Percentiles rank a stretch among this genome's conserved stretches.
Conservation (phyloP, 176 grass and related monocot species). For the Tuctoria greenei region DNA sequence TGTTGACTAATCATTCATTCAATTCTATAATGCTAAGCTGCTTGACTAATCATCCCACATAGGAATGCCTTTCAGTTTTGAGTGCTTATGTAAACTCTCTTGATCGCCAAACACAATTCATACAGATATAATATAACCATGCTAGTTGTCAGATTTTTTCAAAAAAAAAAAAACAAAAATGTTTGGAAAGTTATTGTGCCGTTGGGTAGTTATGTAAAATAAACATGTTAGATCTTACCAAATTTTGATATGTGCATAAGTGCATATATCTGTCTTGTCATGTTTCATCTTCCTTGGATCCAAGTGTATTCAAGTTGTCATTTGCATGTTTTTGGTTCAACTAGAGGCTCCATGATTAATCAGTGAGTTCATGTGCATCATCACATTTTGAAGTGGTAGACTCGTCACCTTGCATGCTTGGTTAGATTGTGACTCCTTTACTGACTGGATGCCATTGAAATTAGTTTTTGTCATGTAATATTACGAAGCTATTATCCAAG, state of each 20-base stretch:
- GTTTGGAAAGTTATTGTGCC: background rate
- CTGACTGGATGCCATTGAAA: slow-evolving; percentile 49
- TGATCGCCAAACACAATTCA: background rate
- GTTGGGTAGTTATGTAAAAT: background rate
- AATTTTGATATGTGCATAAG: background rate
- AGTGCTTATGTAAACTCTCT: background rate
- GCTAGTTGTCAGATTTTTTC: background rate
- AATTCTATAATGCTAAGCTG: background rate
- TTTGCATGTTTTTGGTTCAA: slow-evolving; percentile 32
- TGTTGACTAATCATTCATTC: background rate
- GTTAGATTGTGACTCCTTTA: slow-evolving; percentile 22
- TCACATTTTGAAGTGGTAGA: slow-evolving; percentile 24
- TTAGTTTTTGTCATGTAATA: slow-evolving; percentile 54
- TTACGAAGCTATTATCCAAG: slow-evolving; percentile 54
- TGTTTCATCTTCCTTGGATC: slow-evolving; percentile 1
- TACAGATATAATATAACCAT: background rate
- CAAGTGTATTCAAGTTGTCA: slow-evolving; percentile 3
- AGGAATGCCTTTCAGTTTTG: background rate
- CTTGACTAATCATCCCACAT: background rate
- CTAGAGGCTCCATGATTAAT: slow-evolving; percentile 33
- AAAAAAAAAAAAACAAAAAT: too few relatives aligned
- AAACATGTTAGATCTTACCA: background rate
- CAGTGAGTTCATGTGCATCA: slow-evolving; percentile 37
- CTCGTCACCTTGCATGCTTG: slow-evolving; percentile 39
- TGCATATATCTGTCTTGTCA: slow-evolving; percentile 33